phyloP scores from a whole-genome alignment of 768 basidiomycete species.

The Macrolepiota fuliginosa region DNA sequence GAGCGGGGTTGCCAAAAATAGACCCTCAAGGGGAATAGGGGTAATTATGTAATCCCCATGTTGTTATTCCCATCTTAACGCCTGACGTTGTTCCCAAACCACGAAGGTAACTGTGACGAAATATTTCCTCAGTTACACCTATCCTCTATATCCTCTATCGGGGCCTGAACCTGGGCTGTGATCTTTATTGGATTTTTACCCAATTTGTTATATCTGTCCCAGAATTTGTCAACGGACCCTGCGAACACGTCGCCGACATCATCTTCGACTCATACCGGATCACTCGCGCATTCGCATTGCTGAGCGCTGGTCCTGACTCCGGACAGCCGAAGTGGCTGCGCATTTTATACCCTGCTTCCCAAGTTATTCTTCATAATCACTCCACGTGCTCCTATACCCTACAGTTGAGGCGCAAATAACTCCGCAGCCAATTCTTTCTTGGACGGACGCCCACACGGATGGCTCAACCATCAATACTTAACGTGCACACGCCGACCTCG shows the following conservation, averaged over 20 bases:
- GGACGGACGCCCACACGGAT: background rate
- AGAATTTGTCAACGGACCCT: background rate
- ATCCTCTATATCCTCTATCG: background rate
- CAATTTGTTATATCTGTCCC: background rate
- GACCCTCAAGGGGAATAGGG: background rate
- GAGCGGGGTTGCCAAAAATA: background rate
- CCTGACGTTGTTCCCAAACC: background rate
- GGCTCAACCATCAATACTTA: slow-evolving; percentile 46
- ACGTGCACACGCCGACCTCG: slow-evolving; percentile 73
- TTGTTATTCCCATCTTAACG: background rate
- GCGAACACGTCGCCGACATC: background rate
- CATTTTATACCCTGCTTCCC: background rate
- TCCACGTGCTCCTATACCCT: background rate
- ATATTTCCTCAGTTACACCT: background rate
- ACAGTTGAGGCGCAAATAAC: background rate
- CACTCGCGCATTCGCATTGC: background rate
- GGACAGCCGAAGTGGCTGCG: background rate
- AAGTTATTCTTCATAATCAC: background rate
- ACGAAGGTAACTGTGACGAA: background rate
- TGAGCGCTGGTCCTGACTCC: background rate
- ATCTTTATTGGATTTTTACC: background rate
- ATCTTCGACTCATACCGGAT: background rate
- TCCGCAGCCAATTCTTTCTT: background rate
- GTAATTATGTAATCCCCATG: background rate
- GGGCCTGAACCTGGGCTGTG: background rate